A percentile compares a stretch with the other conserved stretches of the same genome.
Evolutionary conservation across 31 red algal genomes (phyloP).

Genomic region (Odonthalia washingtoniensis): DNA sequence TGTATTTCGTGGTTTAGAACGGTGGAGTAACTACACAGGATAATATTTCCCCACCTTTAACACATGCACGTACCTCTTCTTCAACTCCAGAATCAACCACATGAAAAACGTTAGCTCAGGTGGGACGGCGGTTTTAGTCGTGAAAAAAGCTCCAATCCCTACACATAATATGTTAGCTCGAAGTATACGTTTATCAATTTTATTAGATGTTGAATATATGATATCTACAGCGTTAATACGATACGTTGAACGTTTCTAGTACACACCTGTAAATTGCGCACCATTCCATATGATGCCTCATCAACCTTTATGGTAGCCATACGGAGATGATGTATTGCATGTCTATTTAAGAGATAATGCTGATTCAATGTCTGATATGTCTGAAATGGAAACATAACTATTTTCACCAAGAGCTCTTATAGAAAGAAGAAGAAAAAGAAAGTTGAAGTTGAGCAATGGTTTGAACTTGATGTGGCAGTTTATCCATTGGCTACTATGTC

Average conservation of each 20-base stretch:
- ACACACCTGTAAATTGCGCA: conserved; percentile 61
- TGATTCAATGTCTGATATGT: conserved; percentile 15
- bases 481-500: conserved; percentile 82
- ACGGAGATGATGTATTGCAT: conserved; percentile 86
- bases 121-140: neutral
- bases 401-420: conserved; percentile 28
- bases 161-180: conserved; percentile 75
- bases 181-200: conserved; percentile 74
- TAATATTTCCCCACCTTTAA: conserved; percentile 75
- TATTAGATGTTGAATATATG: conserved; percentile 78
- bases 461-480: conserved; percentile 89
- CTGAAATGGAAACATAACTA: no score
- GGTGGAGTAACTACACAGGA: conserved; percentile 75
- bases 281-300: conserved; percentile 74
- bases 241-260: no score
- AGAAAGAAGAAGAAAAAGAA: conserved; percentile 36
- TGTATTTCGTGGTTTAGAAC: conserved; percentile 74
- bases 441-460: conserved; percentile 82
- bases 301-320: conserved; percentile 85
- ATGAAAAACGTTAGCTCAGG: neutral
- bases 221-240: conserved; percentile 77
- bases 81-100: neutral
- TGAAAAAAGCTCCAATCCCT: conserved; percentile 45
- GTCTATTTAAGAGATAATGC: conserved; percentile 80
- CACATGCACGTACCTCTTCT: conserved; percentile 25